phyloP scores from a whole-genome alignment of 169 alveolate genomes.

The Cyclospora cayetanensis region DNA sequence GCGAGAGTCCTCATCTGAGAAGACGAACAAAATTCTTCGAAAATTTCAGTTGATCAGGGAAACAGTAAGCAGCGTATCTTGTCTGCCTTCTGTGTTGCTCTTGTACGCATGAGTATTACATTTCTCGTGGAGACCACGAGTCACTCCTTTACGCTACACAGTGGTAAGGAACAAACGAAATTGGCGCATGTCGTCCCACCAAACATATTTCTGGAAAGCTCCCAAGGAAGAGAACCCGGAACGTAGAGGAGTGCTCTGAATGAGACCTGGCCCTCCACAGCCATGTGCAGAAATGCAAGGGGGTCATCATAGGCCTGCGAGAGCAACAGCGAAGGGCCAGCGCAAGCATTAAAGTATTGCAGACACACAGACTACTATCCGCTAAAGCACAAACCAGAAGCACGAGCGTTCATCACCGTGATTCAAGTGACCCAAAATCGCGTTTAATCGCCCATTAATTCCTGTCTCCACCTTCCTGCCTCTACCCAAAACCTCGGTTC shows the following conservation, averaged over 20 bases:
- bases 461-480: background rate
- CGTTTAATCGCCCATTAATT: background rate
- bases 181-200: too few relatives aligned
- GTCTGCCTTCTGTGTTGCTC: too few relatives aligned
- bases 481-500: background rate
- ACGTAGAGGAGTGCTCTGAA: slow-evolving; percentile 96
- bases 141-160: too few relatives aligned
- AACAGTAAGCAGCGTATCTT: too few relatives aligned
- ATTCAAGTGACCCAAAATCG: background rate
- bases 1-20: slow-evolving; percentile 95
- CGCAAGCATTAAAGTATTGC: too few relatives aligned
- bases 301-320: slow-evolving; percentile 95
- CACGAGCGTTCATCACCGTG: background rate
- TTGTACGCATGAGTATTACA: too few relatives aligned
- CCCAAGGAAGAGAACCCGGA: slow-evolving; percentile 95
- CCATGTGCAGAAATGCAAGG: slow-evolving; percentile 96
- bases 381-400: background rate
- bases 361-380: too few relatives aligned
- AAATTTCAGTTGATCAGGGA: too few relatives aligned
- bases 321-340: background rate
- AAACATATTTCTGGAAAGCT: slow-evolving; percentile 87
- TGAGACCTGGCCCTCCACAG: slow-evolving; percentile 99
- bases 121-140: too few relatives aligned
- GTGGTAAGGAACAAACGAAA: too few relatives aligned
- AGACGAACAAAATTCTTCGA: too few relatives aligned